phyloP scores from a whole-genome alignment of 2,329 filamentous ascomycete species.

The Aspergillus vadensis region DNA sequence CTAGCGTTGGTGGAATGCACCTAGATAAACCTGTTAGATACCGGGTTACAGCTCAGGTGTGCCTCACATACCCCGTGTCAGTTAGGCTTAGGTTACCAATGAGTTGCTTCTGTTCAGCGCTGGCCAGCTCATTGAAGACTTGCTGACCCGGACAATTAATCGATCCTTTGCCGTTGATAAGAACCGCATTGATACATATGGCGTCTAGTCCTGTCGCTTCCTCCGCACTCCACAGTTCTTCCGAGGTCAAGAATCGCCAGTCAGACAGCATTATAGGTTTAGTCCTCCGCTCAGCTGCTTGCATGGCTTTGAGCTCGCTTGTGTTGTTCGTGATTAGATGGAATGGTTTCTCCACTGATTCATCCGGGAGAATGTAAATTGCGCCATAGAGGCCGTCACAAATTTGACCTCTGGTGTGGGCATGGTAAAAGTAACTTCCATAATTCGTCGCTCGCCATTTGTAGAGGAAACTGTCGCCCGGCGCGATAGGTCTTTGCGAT shows the following conservation, averaged over 20 bases:
- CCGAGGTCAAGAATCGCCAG: slow-evolving; percentile 56
- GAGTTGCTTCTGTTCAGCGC: slow-evolving; percentile 12
- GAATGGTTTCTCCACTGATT: slow-evolving; percentile 50
- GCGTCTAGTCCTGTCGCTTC: slow-evolving; percentile 39
- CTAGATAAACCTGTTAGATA: slow-evolving; percentile 10
- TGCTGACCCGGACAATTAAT: slow-evolving; percentile 53
- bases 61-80: slow-evolving; percentile 21
- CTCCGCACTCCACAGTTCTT: slow-evolving; percentile 38
- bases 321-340: slow-evolving; percentile 47
- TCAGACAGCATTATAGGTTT: slow-evolving; percentile 57
- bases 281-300: slow-evolving; percentile 50
- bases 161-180: slow-evolving; percentile 62
- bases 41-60: too few relatives aligned
- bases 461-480: slow-evolving; percentile 54
- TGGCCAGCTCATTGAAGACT: slow-evolving; percentile 44
- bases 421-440: slow-evolving; percentile 63
- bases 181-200: slow-evolving; percentile 60
- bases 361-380: slow-evolving; percentile 50
- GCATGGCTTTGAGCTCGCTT: slow-evolving; percentile 46
- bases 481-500: slow-evolving; percentile 54
- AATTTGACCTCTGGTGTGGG: slow-evolving; percentile 57
- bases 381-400: slow-evolving; percentile 62
- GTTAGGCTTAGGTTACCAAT: slow-evolving; percentile 21
- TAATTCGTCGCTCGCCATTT: slow-evolving; percentile 56
- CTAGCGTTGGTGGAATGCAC: slow-evolving; percentile 22